Base-by-base conservation (phyloP, 345 rosid species). In the Populus nigra region DNA sequence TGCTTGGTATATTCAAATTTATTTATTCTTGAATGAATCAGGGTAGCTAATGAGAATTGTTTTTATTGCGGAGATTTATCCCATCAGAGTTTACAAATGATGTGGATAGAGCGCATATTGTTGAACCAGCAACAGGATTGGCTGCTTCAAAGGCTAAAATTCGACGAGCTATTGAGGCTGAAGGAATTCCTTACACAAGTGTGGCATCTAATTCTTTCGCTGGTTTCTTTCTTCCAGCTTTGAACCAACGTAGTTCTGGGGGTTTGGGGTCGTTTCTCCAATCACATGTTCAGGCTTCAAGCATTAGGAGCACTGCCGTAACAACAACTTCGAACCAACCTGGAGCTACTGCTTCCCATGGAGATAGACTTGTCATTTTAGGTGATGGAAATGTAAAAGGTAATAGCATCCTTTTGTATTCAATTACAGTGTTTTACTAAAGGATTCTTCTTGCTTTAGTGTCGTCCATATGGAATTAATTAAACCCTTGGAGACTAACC, bases 11-110 rank as follows among this genome's bases (percentile, higher is more conserved):
- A 47, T 11, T 47, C 50, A 47, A 47, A 47, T 47, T 45, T 47
- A 47, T 47, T 13, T 12, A 47, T 47, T 47, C 50, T 10, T 41
- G 50, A 47, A 47, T 4, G 18, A 47, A 47, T 47, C 1, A 47
- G 50, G 50, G 50, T 47, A 3, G 18, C 50, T 12, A 47, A 47
- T 47, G 50, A 47, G 17, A 63, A 12, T 8, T 31, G 41, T 49
- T 43, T 65, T 11, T 13, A 50, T 6, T 69, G 2, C 65, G 90
- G 92, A 89, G 94, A 63, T 91, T 90, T 79, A 83, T 89, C 12
- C 93, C 96, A 50, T 90, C 96, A 3, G 92, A 91, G 81, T 91
- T 90, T 77, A 91, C 92, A 31, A 83, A 45, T 29, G 94, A 91
- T 47, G 88, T 83, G 35, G 96, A 90, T 81, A 76, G 82, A 23